Conservation (phyloP, 1,284 basidiomycete species). For the Boletus semigastroideus region DNA sequence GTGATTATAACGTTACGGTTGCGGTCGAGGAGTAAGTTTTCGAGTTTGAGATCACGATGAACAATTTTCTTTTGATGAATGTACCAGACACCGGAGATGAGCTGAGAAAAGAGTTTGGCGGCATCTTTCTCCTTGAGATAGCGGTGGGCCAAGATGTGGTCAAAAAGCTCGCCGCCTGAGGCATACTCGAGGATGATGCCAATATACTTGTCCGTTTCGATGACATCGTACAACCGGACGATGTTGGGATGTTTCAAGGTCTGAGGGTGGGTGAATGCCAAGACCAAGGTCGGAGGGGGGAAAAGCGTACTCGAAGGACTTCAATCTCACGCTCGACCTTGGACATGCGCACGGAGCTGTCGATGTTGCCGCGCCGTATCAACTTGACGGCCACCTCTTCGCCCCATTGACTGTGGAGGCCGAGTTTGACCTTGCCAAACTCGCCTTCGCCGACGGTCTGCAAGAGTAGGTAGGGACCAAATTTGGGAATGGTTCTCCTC, state of each 20-base stretch:
- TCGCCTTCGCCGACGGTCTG: slow-evolving; percentile 98
- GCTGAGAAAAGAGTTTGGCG: slow-evolving; percentile 94
- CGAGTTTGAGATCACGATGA: slow-evolving; percentile 98
- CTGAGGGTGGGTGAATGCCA: slow-evolving; percentile 42
- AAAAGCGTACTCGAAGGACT: slow-evolving; percentile 78
- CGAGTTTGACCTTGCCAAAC: slow-evolving; percentile 99
- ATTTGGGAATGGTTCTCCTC: slow-evolving; percentile 83
- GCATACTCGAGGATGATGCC: slow-evolving; percentile 99
- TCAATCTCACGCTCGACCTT: slow-evolving; percentile 99
- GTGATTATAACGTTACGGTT: slow-evolving; percentile 99
- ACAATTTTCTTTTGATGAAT: slow-evolving; percentile 99
- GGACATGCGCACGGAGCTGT: slow-evolving; percentile 82
- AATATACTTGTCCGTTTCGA: slow-evolving; percentile 99
- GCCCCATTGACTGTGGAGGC: slow-evolving; percentile 91
- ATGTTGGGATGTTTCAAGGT: slow-evolving; percentile 97
- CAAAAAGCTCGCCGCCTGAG: slow-evolving; percentile 97
- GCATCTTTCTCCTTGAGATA: slow-evolving; percentile 96
- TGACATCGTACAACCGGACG: slow-evolving; percentile 96
- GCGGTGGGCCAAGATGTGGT: slow-evolving; percentile 97
- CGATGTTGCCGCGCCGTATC: slow-evolving; percentile 91
- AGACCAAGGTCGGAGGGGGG: slow-evolving; percentile 2
- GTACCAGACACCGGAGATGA: slow-evolving; percentile 98
- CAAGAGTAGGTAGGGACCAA: slow-evolving; percentile 92
- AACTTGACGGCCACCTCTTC: slow-evolving; percentile 99
- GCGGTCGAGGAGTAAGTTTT: slow-evolving; percentile 96